Percentiles rank a stretch among this genome's conserved stretches.
These are phyloP conservation scores for Murraya koenigii DNA, from an alignment of 345 rosid species.

Conservation along the genomic window DNA sequence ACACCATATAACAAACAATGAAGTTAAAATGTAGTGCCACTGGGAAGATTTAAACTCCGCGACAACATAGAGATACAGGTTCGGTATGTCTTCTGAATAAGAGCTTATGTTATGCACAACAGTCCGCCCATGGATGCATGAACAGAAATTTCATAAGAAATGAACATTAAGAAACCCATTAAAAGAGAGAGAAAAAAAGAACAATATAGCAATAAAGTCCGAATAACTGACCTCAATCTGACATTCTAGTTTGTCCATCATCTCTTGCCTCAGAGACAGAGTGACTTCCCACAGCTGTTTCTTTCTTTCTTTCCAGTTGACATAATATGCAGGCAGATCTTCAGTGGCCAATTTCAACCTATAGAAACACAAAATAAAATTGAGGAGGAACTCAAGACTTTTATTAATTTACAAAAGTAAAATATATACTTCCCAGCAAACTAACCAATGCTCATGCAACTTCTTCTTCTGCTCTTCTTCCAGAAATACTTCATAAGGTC, in stretches of 20 bases:
- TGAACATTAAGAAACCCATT: not conserved
- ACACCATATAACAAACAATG: not conserved
- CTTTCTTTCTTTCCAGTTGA: conserved; percentile 59
- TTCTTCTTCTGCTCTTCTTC: conserved; percentile 86
- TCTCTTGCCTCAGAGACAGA: conserved; percentile 59
- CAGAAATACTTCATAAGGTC: conserved; percentile 82
- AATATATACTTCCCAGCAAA: conserved; percentile 24
- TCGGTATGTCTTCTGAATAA: not conserved
- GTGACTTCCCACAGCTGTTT: conserved; percentile 42
- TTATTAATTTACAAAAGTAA: not conserved
- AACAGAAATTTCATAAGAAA: not conserved
- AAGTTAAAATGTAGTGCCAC: not conserved
- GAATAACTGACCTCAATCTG: conserved; percentile 47
- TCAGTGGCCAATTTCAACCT: conserved; percentile 67
- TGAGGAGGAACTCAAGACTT: conserved; percentile 11
- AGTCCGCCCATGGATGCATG: not conserved
- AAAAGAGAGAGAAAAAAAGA: not conserved
- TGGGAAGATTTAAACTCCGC: not conserved
- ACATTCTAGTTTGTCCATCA: conserved; percentile 40
- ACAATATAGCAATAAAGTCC: not conserved
- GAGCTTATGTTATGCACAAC: not conserved
- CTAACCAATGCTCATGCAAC: conserved; percentile 83
- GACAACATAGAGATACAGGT: not conserved
- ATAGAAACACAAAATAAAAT: conserved; percentile 16
- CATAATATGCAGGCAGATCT: conserved; percentile 74